These are phyloP conservation scores for Xylaria bambusicola DNA, from an alignment of 495 filamentous ascomycete species.

Conservation along the genomic window DNA sequence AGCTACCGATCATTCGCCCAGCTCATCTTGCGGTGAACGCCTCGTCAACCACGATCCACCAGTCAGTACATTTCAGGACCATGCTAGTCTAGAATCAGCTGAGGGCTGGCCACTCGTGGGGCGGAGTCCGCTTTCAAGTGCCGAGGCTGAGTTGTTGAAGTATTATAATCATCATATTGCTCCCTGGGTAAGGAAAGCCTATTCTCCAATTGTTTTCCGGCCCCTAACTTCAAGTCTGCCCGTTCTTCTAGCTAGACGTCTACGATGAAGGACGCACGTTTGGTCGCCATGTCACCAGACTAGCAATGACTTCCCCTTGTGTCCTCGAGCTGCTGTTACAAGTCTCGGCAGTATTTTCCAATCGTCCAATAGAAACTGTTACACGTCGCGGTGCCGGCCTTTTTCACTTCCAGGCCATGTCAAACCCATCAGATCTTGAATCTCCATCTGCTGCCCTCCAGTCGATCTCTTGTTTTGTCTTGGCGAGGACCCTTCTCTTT, in stretches of 20 bases:
- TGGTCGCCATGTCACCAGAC: conserved; percentile 5
- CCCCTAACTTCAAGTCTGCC: not conserved
- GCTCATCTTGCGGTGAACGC: not conserved
- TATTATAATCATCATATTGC: conserved; percentile 21
- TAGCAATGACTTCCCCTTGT: conserved; percentile 23
- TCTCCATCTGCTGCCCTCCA: conserved; percentile 10
- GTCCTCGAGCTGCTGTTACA: conserved; percentile 19
- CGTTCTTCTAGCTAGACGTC: conserved; percentile 15
- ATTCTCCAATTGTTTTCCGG: not conserved
- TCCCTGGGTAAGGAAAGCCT: conserved; percentile 20
- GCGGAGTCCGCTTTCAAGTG: conserved; percentile 31
- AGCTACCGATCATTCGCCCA: not conserved
- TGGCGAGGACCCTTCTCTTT: conserved; percentile 18
- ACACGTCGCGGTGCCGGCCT: conserved; percentile 17
- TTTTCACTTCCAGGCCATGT: conserved; percentile 22
- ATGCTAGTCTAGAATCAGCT: conserved; percentile 18
- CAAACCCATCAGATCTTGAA: not conserved
- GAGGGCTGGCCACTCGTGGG: conserved; percentile 43
- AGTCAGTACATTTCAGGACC: not conserved
- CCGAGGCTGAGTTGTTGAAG: conserved; percentile 18
- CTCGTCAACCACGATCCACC: not conserved
- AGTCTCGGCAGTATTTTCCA: conserved; percentile 18
- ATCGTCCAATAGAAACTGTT: conserved; percentile 11
- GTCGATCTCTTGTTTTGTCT: conserved; percentile 18
- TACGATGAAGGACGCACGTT: conserved; percentile 22